phyloP scores from a whole-genome alignment of 176 grass and related monocot species.

The Saccharum spontaneum region DNA sequence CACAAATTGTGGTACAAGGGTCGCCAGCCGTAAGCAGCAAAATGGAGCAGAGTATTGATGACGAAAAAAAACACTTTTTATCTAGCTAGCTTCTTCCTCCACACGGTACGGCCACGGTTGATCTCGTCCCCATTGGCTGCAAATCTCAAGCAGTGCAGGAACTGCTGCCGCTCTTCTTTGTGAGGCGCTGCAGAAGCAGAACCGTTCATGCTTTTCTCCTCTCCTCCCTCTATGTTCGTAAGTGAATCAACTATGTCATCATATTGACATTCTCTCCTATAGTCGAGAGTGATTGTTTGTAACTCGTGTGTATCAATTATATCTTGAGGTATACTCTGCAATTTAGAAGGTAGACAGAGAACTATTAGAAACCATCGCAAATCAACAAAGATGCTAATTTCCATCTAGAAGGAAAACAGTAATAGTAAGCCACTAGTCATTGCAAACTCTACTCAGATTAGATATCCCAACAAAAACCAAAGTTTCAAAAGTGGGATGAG shows the following conservation, averaged over 20 bases:
- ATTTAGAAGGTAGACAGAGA: slow-evolving; percentile 23
- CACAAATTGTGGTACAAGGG: slow-evolving; percentile 44
- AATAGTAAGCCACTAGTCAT: neutral
- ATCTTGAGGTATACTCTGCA: slow-evolving; percentile 93
- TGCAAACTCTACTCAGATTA: neutral
- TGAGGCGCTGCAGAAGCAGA: slow-evolving; percentile 38
- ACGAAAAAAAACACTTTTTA: slow-evolving; percentile 26
- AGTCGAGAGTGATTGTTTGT: slow-evolving; percentile 93
- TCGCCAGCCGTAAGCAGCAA: neutral
- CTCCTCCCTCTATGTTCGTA: slow-evolving; percentile 65
- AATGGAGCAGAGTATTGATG: slow-evolving; percentile 18
- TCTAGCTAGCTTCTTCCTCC: slow-evolving; percentile 84
- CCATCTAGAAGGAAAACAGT: neutral
- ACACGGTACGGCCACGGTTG: slow-evolving; percentile 82
- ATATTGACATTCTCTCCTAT: slow-evolving; percentile 88
- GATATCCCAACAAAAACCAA: neutral
- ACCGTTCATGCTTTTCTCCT: slow-evolving; percentile 48
- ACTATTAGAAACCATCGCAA: slow-evolving; percentile 16
- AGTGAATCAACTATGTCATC: slow-evolving; percentile 86
- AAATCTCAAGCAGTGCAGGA: slow-evolving; percentile 83
- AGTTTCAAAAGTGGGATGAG: neutral
- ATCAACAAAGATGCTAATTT: slow-evolving; percentile 4
- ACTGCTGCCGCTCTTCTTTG: slow-evolving; percentile 51
- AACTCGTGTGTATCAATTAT: slow-evolving; percentile 95
- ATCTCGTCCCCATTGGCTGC: slow-evolving; percentile 67